Evolutionary conservation across 345 rosid genomes (phyloP).

Genomic region (Raphanus sativus): DNA sequence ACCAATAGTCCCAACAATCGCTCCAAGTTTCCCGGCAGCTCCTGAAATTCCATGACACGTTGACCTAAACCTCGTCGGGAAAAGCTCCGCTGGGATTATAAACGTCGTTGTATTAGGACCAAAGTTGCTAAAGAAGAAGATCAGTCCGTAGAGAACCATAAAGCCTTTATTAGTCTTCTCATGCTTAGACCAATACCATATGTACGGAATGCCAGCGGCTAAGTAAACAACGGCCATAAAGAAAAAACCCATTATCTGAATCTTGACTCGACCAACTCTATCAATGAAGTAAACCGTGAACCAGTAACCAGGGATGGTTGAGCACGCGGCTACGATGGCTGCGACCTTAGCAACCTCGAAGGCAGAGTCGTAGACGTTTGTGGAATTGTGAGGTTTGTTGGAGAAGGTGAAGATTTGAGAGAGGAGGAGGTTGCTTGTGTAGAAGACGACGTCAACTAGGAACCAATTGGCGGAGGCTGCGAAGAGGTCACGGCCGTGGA

Average conservation of each 20-base stretch:
- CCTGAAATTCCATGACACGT: slow-evolving; percentile 82
- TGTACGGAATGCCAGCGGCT: slow-evolving; percentile 51
- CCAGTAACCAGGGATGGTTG: slow-evolving; percentile 75
- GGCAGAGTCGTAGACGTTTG: slow-evolving; percentile 47
- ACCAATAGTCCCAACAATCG: slow-evolving; percentile 62
- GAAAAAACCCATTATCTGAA: slow-evolving; percentile 65
- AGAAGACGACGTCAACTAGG: slow-evolving; percentile 56
- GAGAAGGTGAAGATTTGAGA: slow-evolving; percentile 44
- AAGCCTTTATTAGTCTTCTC: slow-evolving; percentile 38
- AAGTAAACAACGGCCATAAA: slow-evolving; percentile 58
- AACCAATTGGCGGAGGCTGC: slow-evolving; percentile 39
- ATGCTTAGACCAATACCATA: slow-evolving; percentile 32
- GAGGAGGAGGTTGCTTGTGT: slow-evolving; percentile 64
- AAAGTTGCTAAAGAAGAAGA: slow-evolving; percentile 75
- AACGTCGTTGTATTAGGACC: slow-evolving; percentile 86
- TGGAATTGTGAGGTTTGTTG: background rate
- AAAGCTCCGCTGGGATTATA: slow-evolving; percentile 73
- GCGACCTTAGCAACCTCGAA: slow-evolving; percentile 45
- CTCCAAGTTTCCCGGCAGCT: slow-evolving; percentile 71
- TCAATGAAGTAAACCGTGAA: slow-evolving; percentile 29
- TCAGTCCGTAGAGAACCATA: slow-evolving; percentile 48
- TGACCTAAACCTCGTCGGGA: slow-evolving; percentile 76
- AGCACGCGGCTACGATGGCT: slow-evolving; percentile 48
- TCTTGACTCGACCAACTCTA: slow-evolving; percentile 55
- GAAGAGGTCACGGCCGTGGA: slow-evolving; percentile 68